These are phyloP conservation scores for Triticum turgidum DNA, from an alignment of 176 grass and related monocot species.

Conservation along the genomic window DNA sequence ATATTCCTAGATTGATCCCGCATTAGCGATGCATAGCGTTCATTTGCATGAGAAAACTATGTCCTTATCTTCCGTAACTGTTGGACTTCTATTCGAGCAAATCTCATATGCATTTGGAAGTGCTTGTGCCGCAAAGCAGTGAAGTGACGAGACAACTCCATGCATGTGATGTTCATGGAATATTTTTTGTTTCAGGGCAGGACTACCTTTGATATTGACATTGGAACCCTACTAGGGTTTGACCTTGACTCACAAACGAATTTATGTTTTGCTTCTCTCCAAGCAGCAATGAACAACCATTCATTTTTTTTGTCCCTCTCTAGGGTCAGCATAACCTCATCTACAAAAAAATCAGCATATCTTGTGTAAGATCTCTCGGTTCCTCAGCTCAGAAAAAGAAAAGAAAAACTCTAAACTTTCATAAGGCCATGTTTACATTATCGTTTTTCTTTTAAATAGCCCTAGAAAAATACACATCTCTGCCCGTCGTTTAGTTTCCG, in stretches of 20 bases:
- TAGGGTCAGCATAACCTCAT: conserved; percentile 1
- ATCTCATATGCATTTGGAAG: conserved; percentile 27
- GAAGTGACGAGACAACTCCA: conserved; percentile 2
- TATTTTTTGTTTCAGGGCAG: conserved; percentile 1
- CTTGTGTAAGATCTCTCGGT: not conserved
- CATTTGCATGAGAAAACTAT: not conserved
- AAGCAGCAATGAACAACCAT: conserved; percentile 24
- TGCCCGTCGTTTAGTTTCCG: no score
- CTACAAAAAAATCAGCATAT: not conserved
- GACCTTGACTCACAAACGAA: not conserved
- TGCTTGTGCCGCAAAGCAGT: not conserved
- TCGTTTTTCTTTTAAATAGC: no score
- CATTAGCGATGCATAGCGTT: not conserved
- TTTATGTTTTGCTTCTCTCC: conserved; percentile 22
- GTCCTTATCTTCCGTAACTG: conserved; percentile 18
- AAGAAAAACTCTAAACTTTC: no score
- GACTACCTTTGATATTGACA: conserved; percentile 12
- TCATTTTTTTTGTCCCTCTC: conserved; percentile 16
- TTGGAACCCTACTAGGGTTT: conserved; percentile 12
- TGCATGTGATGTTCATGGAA: not conserved
- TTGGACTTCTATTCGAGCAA: conserved; percentile 36
- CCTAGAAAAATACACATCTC: no score
- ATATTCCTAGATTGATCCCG: conserved; percentile 18
- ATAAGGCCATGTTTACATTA: no score
- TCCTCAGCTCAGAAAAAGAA: not conserved